A percentile compares a stretch with the other conserved stretches of the same genome.
Conservation (phyloP, 2,329 filamentous ascomycete species). For the Pezicula radicicola region DNA sequence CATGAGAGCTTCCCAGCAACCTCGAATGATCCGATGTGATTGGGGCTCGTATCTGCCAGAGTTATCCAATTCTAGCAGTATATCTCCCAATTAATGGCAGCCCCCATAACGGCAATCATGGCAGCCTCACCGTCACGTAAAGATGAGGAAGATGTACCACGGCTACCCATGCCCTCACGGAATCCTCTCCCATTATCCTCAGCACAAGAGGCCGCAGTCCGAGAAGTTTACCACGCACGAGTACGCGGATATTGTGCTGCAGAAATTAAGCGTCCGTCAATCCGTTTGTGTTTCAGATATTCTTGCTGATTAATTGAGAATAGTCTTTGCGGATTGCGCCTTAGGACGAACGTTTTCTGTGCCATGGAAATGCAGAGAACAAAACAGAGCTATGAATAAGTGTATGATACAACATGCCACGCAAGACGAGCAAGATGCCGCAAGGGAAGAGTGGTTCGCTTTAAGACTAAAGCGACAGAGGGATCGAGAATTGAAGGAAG, state of each 20-base stretch:
- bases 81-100: slow-evolving; percentile 17
- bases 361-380: slow-evolving; percentile 77
- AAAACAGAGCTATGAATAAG: slow-evolving; percentile 84
- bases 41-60: neutral
- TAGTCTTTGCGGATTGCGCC: slow-evolving; percentile 91
- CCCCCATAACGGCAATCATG: slow-evolving; percentile 13
- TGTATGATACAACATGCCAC: slow-evolving; percentile 91
- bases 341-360: slow-evolving; percentile 81
- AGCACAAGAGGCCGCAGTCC: slow-evolving; percentile 77
- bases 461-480: slow-evolving; percentile 66
- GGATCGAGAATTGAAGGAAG: slow-evolving; percentile 62
- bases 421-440: slow-evolving; percentile 79
- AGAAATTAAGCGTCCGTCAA: slow-evolving; percentile 68
- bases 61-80: neutral
- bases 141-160: slow-evolving; percentile 21
- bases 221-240: slow-evolving; percentile 75
- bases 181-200: slow-evolving; percentile 84
- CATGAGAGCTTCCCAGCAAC: neutral
- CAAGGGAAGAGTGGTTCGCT: slow-evolving; percentile 91
- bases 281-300: neutral
- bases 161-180: slow-evolving; percentile 49
- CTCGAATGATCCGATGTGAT: neutral
- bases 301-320: neutral
- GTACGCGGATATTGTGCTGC: slow-evolving; percentile 73
- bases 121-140: slow-evolving; percentile 12